Evolutionary conservation across 306 rosid species (phyloP), one percentile per base, ranked within the genome.

Genomic region (Morella rubra): DNA sequence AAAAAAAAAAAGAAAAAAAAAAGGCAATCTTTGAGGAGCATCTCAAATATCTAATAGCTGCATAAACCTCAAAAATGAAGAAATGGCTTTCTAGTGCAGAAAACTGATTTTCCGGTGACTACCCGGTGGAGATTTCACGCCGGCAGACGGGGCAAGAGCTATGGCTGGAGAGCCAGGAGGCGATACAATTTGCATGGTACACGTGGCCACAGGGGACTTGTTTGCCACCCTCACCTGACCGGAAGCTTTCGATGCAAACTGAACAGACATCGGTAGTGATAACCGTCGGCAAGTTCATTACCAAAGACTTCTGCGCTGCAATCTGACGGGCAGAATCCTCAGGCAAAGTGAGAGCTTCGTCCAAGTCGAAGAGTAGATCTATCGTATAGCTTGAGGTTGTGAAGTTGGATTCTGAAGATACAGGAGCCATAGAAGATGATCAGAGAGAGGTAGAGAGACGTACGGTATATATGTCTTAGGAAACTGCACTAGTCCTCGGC

Each of bases 91-190:
- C 37, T 2, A 32, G 37, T 4, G 20, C 44, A 64, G 7, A 40
- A 40, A 32, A 40, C 46, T 64, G 46, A 18, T 7, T 66, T 42
- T 42, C 13, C 16, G 15, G 24, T 37, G 27, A 10, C 18, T 7
- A 53, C 22, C 47, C 44, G 60, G 52, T 41, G 77, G 83, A 46
- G 80, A 91, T 40, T 40, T 73, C 71, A 74, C 75, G 52, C 54
- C 97, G 97, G 84, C 96, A 92, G n/a, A 90, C 89, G 0, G 97
- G 97, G 75, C 97, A 90, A 70, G 84, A 85, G 76, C 79, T 84
- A 68, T 80, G 80, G 72, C 45, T 70, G 41, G 88, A 80, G 49
- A 92, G 84, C 97, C 97, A 92, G 6, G 85, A 9, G 73, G 87
- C 37, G 75, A 92, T 85, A 81, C 97, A 92, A 32, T 54, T 45